Conservation (phyloP, 805 yeast species). For the Saccharomycopsis malanga region DNA sequence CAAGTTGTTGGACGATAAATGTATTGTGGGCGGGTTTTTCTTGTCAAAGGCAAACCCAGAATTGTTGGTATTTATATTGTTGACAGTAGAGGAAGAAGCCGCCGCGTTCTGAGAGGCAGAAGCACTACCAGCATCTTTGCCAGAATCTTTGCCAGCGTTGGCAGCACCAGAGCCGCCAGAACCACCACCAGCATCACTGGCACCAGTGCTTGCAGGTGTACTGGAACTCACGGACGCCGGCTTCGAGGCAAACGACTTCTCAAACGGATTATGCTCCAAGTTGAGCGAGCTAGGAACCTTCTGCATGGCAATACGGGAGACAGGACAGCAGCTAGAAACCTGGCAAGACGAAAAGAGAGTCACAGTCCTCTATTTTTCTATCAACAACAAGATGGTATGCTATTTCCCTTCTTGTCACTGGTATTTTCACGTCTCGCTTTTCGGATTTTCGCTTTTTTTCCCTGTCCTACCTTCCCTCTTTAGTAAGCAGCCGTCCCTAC, state of each 20-base stretch:
- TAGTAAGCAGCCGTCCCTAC: no score
- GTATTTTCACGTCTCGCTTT: no score
- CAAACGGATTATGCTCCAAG: conserved; percentile 52
- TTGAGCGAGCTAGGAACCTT: conserved; percentile 41
- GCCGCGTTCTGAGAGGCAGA: neutral
- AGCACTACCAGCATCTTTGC: conserved; percentile 11
- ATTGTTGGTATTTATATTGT: neutral
- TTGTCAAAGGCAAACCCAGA: conserved; percentile 6
- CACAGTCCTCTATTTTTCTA: no score
- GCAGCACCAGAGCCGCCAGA: neutral
- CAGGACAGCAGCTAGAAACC: no score
- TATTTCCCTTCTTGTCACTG: no score
- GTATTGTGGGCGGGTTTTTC: conserved; percentile 26
- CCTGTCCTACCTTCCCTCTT: no score
- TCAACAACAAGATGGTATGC: no score
- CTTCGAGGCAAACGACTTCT: conserved; percentile 15
- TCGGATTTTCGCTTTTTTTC: no score
- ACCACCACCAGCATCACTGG: conserved; percentile 2
- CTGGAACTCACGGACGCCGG: conserved; percentile 12
- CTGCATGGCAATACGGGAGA: neutral
- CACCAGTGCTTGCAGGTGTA: conserved; percentile 11
- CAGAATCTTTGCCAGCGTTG: conserved; percentile 4
- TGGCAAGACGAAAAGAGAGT: no score
- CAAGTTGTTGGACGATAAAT: conserved; percentile 41
- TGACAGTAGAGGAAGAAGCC: neutral